Base-by-base conservation (phyloP, 257 asterid species). In the Orobanche coerulescens region DNA sequence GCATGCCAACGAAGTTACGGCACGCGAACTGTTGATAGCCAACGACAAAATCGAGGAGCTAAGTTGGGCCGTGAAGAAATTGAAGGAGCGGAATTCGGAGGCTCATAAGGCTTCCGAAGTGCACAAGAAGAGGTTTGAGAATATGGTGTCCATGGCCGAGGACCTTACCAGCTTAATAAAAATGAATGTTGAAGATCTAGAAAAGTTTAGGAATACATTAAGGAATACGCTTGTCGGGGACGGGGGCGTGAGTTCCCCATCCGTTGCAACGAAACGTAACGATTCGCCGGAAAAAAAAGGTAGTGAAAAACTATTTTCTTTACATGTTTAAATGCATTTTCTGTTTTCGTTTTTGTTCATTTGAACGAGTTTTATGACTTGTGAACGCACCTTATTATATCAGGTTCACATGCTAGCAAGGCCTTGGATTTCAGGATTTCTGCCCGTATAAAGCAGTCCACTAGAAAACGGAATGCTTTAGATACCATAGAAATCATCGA, bases 361-460 rank as follows among this genome's bases (percentile, higher is more conserved):
- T 28, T 52, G 37, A 16, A 42, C 39, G 43, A 25, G 51, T 61
- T 42, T 1, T 44, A 42, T 2, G n/a, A n/a, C n/a, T n/a, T n/a
- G n/a, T n/a, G n/a, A n/a, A n/a, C n/a, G n/a, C n/a, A n/a, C n/a
- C 33, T 28, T 28, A 20, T 62, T 57, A 44, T 62, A 30, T 54
- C 68, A 62, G 59, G 58, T 31, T 4, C 6, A 12, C 28, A 4
- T 63, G 36, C 36, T 30, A 30, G 36, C 36, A 30, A 30, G 36
- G 36, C 36, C 6, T 30, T 30, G 36, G 36, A 30, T 6, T 30
- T 30, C 8, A 30, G 0, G 7, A 1, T 30, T 1, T 30, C 36
- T 9, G 36, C n/a, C n/a, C n/a, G n/a, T n/a, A n/a, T n/a, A n/a
- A 26, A 36, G 13, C 42, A 36, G 42, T 36, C 42, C 0, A 36